phyloP scores from a whole-genome alignment of 2,329 filamentous ascomycete genomes.

The Botryotinia calthae region DNA sequence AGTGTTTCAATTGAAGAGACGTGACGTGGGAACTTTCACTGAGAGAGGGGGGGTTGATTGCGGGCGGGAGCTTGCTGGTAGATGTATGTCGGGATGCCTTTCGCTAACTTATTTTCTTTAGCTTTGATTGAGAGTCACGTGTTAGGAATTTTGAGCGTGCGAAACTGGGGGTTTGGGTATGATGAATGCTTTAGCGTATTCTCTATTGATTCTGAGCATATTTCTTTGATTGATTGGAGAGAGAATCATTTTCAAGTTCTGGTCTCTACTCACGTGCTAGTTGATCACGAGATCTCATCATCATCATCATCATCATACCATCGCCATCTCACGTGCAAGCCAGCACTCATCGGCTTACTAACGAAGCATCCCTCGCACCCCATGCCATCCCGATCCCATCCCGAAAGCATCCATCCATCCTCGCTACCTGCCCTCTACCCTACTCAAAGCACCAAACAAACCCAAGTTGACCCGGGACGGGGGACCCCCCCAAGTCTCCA shows the following conservation, averaged over 20 bases:
- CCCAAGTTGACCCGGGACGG: background rate
- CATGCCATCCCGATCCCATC: no score
- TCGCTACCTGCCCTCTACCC: background rate
- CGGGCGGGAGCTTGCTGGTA: constrained; percentile 34
- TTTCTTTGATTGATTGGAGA: background rate
- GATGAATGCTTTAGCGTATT: accelerated
- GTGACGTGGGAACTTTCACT: background rate
- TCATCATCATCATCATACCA: background rate
- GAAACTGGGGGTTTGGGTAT: no score
- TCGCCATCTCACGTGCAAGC: background rate
- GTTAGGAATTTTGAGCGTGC: accelerated
- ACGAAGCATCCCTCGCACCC: background rate
- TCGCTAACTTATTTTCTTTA: constrained; percentile 22
- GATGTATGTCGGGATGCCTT: constrained; percentile 11
- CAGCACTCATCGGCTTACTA: background rate
- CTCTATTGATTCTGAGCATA: accelerated
- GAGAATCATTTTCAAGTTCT: background rate
- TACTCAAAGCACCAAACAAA: background rate
- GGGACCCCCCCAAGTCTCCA: no score
- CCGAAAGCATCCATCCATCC: background rate
- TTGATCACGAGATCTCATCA: background rate
- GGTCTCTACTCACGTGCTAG: accelerated
- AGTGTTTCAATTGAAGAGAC: constrained; percentile 43
- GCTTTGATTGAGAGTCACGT: constrained; percentile 2
- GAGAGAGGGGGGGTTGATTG: constrained; percentile 17